Evolutionary conservation across 2,329 filamentous ascomycete genomes (phyloP).

Genomic region (Talaromyces sp.): DNA sequence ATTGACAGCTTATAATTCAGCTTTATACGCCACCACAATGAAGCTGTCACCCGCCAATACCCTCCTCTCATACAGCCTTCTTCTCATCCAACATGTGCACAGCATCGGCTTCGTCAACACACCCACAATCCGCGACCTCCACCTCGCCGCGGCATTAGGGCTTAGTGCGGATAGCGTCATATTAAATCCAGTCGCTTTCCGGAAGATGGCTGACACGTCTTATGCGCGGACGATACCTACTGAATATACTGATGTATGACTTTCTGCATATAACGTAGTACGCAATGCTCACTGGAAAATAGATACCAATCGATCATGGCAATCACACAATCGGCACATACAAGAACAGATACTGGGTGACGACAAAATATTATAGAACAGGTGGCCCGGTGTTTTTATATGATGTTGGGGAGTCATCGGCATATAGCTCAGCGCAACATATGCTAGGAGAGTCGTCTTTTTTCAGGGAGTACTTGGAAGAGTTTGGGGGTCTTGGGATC

Average conservation of each 20-base stretch:
- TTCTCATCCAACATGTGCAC: constrained; percentile 18
- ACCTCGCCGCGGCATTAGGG: constrained; percentile 23
- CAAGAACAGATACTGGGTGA: constrained; percentile 54
- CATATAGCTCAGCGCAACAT: constrained; percentile 38
- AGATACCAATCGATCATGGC: constrained; percentile 35
- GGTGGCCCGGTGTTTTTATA: constrained; percentile 52
- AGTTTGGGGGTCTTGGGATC: constrained; percentile 39
- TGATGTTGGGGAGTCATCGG: constrained; percentile 47
- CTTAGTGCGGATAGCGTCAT: constrained; percentile 22
- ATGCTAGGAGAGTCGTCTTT: constrained; percentile 32
- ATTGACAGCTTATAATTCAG: too few species aligned
- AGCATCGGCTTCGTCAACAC: constrained; percentile 21
- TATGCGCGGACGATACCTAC: constrained; percentile 1
- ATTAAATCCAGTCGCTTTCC: constrained; percentile 20
- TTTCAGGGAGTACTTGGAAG: constrained; percentile 31
- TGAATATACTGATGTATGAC: constrained; percentile 9
- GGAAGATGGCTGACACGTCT: constrained; percentile 14
- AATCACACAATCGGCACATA: constrained; percentile 47
- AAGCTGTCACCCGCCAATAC: background rate
- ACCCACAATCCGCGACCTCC: constrained; percentile 20
- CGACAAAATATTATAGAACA: constrained; percentile 51
- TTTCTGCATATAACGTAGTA: background rate
- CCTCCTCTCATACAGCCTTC: constrained; percentile 1
- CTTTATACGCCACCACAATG: background rate
- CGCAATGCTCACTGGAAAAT: background rate